A percentile compares a stretch with the other conserved stretches of the same genome.
Evolutionary conservation across 148 eudicot species (phyloP).

Genomic region (Dianthus caryophyllus): DNA sequence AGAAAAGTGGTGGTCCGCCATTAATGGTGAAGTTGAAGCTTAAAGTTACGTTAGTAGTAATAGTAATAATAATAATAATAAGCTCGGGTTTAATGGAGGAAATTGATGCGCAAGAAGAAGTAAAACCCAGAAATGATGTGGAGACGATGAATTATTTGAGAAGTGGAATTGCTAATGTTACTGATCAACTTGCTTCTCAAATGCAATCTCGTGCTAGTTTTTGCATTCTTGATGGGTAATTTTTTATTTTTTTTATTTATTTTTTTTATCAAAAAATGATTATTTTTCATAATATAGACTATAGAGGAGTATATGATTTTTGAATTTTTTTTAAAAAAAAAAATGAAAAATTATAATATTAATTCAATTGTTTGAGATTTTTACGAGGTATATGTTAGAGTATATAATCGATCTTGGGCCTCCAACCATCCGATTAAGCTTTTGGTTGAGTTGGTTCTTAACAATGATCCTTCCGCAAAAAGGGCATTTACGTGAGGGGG

Average conservation of each 20-base stretch:
- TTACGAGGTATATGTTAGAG: too few relatives aligned
- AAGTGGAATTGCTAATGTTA: conserved; percentile 14
- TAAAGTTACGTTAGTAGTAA: neutral
- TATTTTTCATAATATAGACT: too few relatives aligned
- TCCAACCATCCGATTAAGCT: too few relatives aligned
- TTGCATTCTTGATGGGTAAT: conserved; percentile 30
- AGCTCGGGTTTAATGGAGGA: conserved; percentile 10
- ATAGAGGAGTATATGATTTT: too few relatives aligned
- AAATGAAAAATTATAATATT: too few relatives aligned
- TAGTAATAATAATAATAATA: neutral
- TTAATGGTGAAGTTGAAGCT: neutral
- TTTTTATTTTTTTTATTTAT: neutral
- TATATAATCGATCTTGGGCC: too few relatives aligned
- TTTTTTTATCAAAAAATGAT: too few relatives aligned
- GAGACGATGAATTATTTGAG: conserved; percentile 6
- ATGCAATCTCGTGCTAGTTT: conserved; percentile 13
- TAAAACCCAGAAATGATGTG: neutral
- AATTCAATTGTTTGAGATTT: too few relatives aligned
- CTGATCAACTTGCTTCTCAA: conserved; percentile 12
- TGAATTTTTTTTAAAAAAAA: too few relatives aligned
- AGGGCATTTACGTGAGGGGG: too few relatives aligned
- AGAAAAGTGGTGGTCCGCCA: neutral
- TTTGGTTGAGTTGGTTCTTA: too few relatives aligned
- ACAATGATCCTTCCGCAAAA: too few relatives aligned
- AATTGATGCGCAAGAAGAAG: neutral